Evolutionary conservation across 108 stramenopile genomes (phyloP), one percentile per base, ranked within the genome.

Genomic region (Cyclotella sp.): DNA sequence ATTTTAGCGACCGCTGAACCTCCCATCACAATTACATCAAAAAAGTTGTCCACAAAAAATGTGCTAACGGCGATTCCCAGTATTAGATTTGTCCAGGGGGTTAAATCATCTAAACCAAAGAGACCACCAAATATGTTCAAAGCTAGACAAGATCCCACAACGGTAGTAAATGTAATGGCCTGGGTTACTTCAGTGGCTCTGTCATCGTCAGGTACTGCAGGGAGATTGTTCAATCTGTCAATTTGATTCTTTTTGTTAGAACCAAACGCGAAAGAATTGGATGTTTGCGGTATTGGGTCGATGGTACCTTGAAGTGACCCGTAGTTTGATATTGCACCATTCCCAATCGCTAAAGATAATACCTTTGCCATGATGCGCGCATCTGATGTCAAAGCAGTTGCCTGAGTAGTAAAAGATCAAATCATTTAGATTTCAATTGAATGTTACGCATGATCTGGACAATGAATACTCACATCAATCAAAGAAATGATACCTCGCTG

Each of bases 21-120:
- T 30, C 72, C 74, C 65, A 64, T 54, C 19, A 87, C 85, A 19
- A 93, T 71, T 3, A 86, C 70, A 85, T 91, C 92, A 76, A 92
- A 96, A 62, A 94, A 92, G 71, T 96, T 97, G 71, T 96, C 96
- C 10, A 91, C 64, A 27, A 87, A 61, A 12, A 88, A 83, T 22
- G 91, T 75, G 9, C 83, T 60, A 5, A 96, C 19, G n/a, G 91
- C 73, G 16, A 86, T 28, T 16, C 75, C 72, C 68, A 89, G 72
- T 3, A 91, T 16, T 9, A 89, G 49, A 49, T 86, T 86, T 26
- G 91, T 84, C 59, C 82, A 75, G 12, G 85, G 86, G 7, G 88
- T 82, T 19, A 89, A 47, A 46, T 85, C 85, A 16, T 90, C 89
- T 41, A 87, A 70, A 27, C 79, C 82, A 61, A 82, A 82, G 18